Percentiles rank a stretch among this genome's conserved stretches.
These are phyloP conservation scores for Wallacemonas rigidus DNA, from an alignment of 208 protist genomes.

Conservation along the genomic window DNA sequence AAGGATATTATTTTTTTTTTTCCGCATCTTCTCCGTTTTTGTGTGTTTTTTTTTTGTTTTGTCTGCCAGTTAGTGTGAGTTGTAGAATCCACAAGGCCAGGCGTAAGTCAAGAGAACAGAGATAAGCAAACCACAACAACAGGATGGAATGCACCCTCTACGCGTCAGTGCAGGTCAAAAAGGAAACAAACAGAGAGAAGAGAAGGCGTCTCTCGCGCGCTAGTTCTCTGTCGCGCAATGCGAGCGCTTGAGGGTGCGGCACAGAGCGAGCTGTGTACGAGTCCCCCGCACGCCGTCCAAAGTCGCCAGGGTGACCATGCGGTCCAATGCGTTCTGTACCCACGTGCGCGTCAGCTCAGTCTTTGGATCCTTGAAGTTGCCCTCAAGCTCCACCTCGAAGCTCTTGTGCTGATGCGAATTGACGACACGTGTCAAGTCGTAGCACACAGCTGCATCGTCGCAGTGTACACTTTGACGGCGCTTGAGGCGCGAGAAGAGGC, in stretches of 20 bases:
- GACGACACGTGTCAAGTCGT: conserved; percentile 64
- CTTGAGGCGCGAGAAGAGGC: conserved; percentile 57
- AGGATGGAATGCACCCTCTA: not conserved
- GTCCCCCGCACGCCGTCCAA: conserved; percentile 23
- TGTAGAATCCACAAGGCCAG: too few relatives aligned
- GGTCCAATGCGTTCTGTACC: conserved; percentile 47
- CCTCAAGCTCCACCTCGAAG: conserved; percentile 83
- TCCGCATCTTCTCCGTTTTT: too few relatives aligned
- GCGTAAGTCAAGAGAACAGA: not conserved
- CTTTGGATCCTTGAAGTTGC: conserved; percentile 30
- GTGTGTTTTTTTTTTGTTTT: too few relatives aligned
- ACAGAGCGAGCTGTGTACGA: too few relatives aligned
- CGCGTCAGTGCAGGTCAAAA: too few relatives aligned
- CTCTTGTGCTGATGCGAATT: conserved; percentile 5
- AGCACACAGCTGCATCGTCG: conserved; percentile 43
- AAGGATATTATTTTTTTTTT: too few relatives aligned
- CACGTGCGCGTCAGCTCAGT: conserved; percentile 49
- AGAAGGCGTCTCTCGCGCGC: too few relatives aligned
- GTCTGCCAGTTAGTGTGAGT: too few relatives aligned
- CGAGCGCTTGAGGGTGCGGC: not conserved
- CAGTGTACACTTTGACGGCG: conserved; percentile 36
- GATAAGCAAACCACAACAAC: not conserved
- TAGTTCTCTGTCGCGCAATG: too few relatives aligned
- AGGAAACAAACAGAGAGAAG: too few relatives aligned
- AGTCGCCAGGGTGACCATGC: conserved; percentile 33